Evolutionary conservation across 2,329 filamentous ascomycete genomes (phyloP).

Genomic region (Fusarium sp.): DNA sequence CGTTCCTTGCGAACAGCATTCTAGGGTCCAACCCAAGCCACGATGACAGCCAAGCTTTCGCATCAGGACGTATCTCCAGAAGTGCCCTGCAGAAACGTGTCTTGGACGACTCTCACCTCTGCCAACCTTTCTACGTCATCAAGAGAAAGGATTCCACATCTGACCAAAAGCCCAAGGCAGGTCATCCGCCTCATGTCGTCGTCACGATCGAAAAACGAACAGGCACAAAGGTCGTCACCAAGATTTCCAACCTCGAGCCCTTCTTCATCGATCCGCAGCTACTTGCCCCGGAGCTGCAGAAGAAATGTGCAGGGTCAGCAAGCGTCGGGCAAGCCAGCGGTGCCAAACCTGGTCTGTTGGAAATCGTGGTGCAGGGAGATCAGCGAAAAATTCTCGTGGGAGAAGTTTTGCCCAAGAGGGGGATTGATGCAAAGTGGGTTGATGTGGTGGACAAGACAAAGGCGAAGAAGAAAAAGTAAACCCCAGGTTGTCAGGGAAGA

Average conservation of each 20-base stretch:
- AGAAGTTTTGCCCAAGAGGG: conserved; percentile 25
- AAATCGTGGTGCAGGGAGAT: conserved; percentile 38
- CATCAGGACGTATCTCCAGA: conserved; percentile 30
- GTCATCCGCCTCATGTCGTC: conserved; percentile 24
- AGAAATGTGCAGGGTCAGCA: conserved; percentile 37
- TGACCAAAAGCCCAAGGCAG: conserved; percentile 35
- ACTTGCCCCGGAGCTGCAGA: conserved; percentile 35
- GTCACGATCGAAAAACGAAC: conserved; percentile 39
- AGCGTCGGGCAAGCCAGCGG: conserved; percentile 37
- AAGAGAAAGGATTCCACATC: conserved; percentile 7
- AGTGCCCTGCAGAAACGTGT: conserved; percentile 34
- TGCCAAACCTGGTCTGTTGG: conserved; percentile 32
- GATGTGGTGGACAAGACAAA: conserved; percentile 37
- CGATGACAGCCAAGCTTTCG: conserved; percentile 29
- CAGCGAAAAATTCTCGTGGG: conserved; percentile 28
- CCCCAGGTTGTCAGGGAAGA: too few relatives aligned
- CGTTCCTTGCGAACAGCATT: conserved; percentile 35
- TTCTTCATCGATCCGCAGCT: conserved; percentile 36
- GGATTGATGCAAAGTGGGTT: conserved; percentile 35
- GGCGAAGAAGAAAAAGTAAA: conserved; percentile 31
- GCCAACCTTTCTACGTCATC: conserved; percentile 35
- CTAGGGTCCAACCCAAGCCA: conserved; percentile 27
- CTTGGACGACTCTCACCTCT: conserved; percentile 29
- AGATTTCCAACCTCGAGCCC: conserved; percentile 35
- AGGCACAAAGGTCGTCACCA: conserved; percentile 38